phyloP scores from a whole-genome alignment of 495 filamentous ascomycete genomes.

The Podospora conica region DNA sequence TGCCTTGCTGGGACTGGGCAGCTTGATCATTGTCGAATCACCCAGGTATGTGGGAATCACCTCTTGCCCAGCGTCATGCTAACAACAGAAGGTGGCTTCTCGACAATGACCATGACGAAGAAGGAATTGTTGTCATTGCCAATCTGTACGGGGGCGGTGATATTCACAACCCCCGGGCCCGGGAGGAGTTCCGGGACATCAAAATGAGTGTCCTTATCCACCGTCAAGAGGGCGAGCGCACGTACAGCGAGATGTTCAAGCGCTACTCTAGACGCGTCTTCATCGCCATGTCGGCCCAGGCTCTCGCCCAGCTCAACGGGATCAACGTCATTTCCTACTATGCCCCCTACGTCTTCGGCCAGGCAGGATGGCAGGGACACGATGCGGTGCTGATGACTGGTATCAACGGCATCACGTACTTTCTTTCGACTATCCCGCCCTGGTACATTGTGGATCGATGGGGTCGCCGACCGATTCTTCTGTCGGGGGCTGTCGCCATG shows the following conservation, averaged over 20 bases:
- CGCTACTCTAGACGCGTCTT: slow-evolving; percentile 88
- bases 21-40: slow-evolving; percentile 90
- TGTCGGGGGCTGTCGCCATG: slow-evolving; percentile 90
- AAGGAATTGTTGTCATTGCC: slow-evolving; percentile 95
- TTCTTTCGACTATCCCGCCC: slow-evolving; percentile 84
- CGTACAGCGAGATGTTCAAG: slow-evolving; percentile 90
- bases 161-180: slow-evolving; percentile 81
- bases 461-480: slow-evolving; percentile 83
- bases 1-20: slow-evolving; percentile 71
- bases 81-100: slow-evolving; percentile 69
- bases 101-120: slow-evolving; percentile 96
- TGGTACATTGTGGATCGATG: slow-evolving; percentile 96
- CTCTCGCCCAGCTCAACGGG: slow-evolving; percentile 90
- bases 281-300: slow-evolving; percentile 98
- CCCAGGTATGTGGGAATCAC: slow-evolving; percentile 59
- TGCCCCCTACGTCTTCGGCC: slow-evolving; percentile 92
- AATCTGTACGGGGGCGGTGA: slow-evolving; percentile 95
- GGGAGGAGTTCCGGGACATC: slow-evolving; percentile 94
- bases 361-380: slow-evolving; percentile 86
- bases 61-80: slow-evolving; percentile 5
- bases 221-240: slow-evolving; percentile 88
- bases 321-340: slow-evolving; percentile 99
- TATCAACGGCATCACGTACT: slow-evolving; percentile 88
- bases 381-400: slow-evolving; percentile 95
- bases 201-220: slow-evolving; percentile 94